Conservation (phyloP, 2,329 filamentous ascomycete species). For the Leptographium lundbergii region DNA sequence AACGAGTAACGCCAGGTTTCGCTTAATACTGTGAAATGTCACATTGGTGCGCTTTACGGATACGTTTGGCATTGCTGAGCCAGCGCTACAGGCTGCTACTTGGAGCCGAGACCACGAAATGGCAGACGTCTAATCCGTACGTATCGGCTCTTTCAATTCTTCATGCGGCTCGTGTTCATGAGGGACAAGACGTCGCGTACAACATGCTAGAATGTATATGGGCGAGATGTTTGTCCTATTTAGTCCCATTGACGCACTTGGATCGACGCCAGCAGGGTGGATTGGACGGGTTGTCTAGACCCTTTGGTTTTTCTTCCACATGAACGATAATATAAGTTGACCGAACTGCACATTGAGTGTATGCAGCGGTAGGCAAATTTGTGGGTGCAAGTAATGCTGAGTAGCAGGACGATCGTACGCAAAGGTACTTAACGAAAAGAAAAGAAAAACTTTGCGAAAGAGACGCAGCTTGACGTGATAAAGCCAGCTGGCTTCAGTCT, state of each 20-base stretch:
- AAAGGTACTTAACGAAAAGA: background rate
- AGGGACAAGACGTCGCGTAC: background rate
- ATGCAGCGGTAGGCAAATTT: slow-evolving; percentile 50
- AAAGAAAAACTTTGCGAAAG: background rate
- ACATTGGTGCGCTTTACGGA: background rate
- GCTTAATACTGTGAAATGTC: background rate
- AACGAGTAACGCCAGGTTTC: background rate
- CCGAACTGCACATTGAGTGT: slow-evolving; percentile 42
- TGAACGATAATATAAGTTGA: slow-evolving; percentile 47
- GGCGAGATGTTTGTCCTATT: slow-evolving; percentile 43
- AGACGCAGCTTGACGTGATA: background rate
- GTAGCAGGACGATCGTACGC: too few relatives aligned
- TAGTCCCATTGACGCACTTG: slow-evolving; percentile 49
- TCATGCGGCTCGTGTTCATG: too few relatives aligned
- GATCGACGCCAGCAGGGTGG: slow-evolving; percentile 49
- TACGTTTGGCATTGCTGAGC: background rate
- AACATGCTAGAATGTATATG: too few relatives aligned
- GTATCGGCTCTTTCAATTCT: too few relatives aligned
- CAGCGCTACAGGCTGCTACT: too few relatives aligned
- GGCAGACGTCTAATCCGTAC: too few relatives aligned
- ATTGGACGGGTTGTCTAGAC: slow-evolving; percentile 57
- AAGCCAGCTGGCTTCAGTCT: background rate
- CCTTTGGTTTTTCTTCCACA: slow-evolving; percentile 48
- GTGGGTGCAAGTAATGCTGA: background rate
- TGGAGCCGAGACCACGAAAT: too few relatives aligned